Base-by-base conservation (phyloP, 768 basidiomycete genomes). In the Rhizopogon vulgaris region DNA sequence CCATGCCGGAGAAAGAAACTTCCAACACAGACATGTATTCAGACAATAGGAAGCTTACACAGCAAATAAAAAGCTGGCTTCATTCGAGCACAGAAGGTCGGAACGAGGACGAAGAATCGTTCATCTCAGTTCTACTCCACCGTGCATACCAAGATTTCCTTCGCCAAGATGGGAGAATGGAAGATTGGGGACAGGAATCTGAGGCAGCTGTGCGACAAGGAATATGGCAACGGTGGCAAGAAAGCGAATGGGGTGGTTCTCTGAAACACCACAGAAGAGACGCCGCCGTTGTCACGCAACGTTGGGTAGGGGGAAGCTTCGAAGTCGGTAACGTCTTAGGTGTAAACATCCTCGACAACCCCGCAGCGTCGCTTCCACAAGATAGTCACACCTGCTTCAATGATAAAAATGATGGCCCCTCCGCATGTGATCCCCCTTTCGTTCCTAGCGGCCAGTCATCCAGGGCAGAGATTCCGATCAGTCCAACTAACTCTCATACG, bases 271-370 rank as follows among this genome's bases (percentile, higher is more conserved):
- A 49, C 69, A 69, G 17, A 64, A 65, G 47, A 58, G 62, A 24
- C 71, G 68, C 46, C 56, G 65, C 24, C 55, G 59, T 18, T 55
- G 62, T 57, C 34, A 50, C 57, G 14, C 67, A 63, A 12, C 72
- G 68, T 18, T 90, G 87, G 86, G 76, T 87, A 27, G 87, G 90
- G 25, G 74, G 74, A 22, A 87, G 82, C 53, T 92, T 92, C 56
- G 85, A 89, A 60, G 73, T 92, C 36, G 90, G 90, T 3, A 76
- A 76, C n/a, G 76, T 92, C 54, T 71, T 90, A 36, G 90, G 87
- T 10, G 75, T 90, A 47, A 78, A 82, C 55, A 69, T 86, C 30
- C 69, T 84, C 45, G 69, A 76, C 46, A 37, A 24, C 40, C 58
- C 57, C 15, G 1, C 22, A 11, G 22, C 28, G 22, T 32, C 28